Percentiles rank a stretch among this genome's conserved stretches.
These are phyloP conservation scores for Biscutella laevigata DNA, from an alignment of 441 rosid species.

Conservation along the genomic window DNA sequence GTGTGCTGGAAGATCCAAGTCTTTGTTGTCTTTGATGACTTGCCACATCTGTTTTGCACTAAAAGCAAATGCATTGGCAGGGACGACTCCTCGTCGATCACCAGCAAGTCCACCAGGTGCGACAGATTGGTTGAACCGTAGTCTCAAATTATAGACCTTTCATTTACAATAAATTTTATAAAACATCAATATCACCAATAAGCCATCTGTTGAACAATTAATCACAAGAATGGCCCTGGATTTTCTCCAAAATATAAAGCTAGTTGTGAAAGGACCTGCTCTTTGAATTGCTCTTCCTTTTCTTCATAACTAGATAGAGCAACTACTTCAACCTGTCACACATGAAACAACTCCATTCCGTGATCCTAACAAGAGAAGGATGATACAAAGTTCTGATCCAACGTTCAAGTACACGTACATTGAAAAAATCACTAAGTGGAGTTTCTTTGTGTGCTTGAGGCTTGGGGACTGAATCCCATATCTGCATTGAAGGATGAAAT, in stretches of 20 bases:
- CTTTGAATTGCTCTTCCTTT: slow-evolving; percentile 90
- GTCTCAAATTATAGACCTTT: slow-evolving; percentile 84
- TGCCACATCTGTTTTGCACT: slow-evolving; percentile 95
- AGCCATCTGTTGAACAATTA: slow-evolving; percentile 4
- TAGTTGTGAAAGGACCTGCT: slow-evolving; percentile 88
- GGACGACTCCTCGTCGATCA: slow-evolving; percentile 97
- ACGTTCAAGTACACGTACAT: slow-evolving; percentile 39
- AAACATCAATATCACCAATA: not conserved
- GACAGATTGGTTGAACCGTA: slow-evolving; percentile 78
- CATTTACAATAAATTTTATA: not conserved
- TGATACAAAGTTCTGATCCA: slow-evolving; percentile 12
- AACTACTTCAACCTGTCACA: slow-evolving; percentile 83
- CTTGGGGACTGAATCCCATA: slow-evolving; percentile 96
- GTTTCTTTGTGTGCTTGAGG: slow-evolving; percentile 76
- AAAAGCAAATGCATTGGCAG: slow-evolving; percentile 94
- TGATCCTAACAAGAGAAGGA: slow-evolving; percentile 1
- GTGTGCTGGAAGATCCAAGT: slow-evolving; percentile 99
- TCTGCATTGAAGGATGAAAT: slow-evolving; percentile 41
- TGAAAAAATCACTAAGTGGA: slow-evolving; percentile 92
- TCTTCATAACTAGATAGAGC: slow-evolving; percentile 98
- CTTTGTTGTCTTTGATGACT: slow-evolving; percentile 94
- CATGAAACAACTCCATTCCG: slow-evolving; percentile 12
- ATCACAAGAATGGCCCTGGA: slow-evolving; percentile 7
- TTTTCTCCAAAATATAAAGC: no score
- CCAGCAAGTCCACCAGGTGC: slow-evolving; percentile 99